Evolutionary conservation across 164 flowering plant species (phyloP).

Genomic region (Malania oleifera): DNA sequence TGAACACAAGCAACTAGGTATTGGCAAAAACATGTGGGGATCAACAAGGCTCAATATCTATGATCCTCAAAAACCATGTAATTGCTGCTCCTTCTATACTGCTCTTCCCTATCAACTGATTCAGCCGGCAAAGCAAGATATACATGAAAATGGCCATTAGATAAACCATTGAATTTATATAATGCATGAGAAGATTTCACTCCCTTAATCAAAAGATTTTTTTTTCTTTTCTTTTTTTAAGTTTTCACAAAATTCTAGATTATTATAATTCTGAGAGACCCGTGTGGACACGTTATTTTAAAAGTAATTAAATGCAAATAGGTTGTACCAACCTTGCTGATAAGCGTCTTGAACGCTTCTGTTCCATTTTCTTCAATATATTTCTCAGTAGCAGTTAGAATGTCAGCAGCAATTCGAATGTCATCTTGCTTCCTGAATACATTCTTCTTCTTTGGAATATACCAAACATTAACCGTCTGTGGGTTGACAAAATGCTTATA

Average conservation of each 20-base stretch:
- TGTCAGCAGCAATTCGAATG: too few species aligned
- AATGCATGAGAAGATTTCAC: too few species aligned
- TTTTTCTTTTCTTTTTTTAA: too few species aligned
- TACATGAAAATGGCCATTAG: neutral
- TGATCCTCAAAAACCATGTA: slow-evolving; percentile 23
- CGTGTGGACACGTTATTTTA: neutral
- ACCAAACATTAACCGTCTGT: slow-evolving; percentile 45
- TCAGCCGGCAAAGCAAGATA: slow-evolving; percentile 32
- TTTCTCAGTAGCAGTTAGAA: slow-evolving; percentile 57
- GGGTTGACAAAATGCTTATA: slow-evolving; percentile 40
- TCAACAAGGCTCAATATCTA: slow-evolving; percentile 22
- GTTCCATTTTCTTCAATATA: slow-evolving; percentile 62
- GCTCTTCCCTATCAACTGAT: slow-evolving; percentile 24
- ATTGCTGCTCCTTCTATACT: slow-evolving; percentile 21
- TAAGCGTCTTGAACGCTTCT: slow-evolving; percentile 41
- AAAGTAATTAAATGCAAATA: neutral
- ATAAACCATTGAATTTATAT: too few species aligned
- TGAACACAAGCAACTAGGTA: too few species aligned
- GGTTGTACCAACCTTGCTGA: slow-evolving; percentile 38
- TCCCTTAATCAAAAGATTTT: too few species aligned
- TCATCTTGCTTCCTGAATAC: slow-evolving; percentile 44
- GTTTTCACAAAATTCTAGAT: too few species aligned
- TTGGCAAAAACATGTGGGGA: too few species aligned
- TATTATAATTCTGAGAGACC: too few species aligned
- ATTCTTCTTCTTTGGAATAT: slow-evolving; percentile 46